Evolutionary conservation across 2,329 filamentous ascomycete species (phyloP).

Genomic region (Hortaea sp.): DNA sequence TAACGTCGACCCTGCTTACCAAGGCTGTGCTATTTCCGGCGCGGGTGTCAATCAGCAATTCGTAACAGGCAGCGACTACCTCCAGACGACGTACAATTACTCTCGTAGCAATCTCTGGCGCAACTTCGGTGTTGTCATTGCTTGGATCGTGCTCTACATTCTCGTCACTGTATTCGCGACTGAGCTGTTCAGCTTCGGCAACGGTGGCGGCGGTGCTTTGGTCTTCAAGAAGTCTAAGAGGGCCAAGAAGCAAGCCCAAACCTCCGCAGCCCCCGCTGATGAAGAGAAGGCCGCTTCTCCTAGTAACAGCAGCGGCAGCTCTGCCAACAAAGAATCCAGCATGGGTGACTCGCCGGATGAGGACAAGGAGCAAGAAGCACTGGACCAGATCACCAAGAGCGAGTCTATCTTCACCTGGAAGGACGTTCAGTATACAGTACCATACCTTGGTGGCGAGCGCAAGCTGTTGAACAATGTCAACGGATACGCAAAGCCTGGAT

Average conservation of each 20-base stretch:
- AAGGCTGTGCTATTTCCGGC: conserved; percentile 55
- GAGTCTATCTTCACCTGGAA: conserved; percentile 62
- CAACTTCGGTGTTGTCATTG: conserved; percentile 69
- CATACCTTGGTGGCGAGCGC: conserved; percentile 52
- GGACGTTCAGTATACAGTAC: conserved; percentile 62
- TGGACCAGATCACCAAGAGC: conserved; percentile 44
- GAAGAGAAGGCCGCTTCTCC: conserved; percentile 43
- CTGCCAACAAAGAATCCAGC: conserved; percentile 18
- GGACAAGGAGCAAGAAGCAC: conserved; percentile 29
- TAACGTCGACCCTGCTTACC: conserved; percentile 43
- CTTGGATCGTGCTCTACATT: conserved; percentile 66
- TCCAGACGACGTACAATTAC: conserved; percentile 47
- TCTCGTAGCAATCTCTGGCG: conserved; percentile 52
- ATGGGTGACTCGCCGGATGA: conserved; percentile 20
- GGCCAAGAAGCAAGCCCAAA: conserved; percentile 47
- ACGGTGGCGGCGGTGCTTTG: conserved; percentile 55
- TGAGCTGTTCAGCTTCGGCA: conserved; percentile 55
- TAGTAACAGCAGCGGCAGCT: conserved; percentile 22
- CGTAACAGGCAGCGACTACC: conserved; percentile 46
- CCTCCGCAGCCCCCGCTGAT: conserved; percentile 39
- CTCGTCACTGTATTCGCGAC: conserved; percentile 59
- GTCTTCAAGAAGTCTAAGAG: conserved; percentile 61
- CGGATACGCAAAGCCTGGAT: conserved; percentile 69
- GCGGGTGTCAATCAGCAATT: conserved; percentile 40
- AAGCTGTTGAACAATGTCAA: conserved; percentile 59